Conservation (phyloP, 495 filamentous ascomycete genomes). For the Aspergillus egyptiacus region DNA sequence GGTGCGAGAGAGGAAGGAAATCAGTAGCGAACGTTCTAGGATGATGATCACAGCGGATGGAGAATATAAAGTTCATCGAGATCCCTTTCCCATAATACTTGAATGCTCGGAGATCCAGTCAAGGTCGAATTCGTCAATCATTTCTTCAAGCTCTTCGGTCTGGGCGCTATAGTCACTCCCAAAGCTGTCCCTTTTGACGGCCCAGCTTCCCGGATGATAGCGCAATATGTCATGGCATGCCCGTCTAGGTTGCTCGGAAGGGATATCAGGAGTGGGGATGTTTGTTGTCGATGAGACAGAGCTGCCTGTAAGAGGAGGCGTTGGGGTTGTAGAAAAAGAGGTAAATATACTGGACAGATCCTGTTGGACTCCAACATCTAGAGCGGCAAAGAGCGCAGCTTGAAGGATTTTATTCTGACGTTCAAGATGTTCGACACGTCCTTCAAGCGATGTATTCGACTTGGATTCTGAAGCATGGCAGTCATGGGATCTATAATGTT, state of each 20-base stretch:
- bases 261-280: slow-evolving; percentile 11
- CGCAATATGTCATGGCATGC: not conserved
- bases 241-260: not conserved
- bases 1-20: not conserved
- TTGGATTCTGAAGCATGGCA: slow-evolving; percentile 16
- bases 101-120: slow-evolving; percentile 33
- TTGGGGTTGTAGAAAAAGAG: slow-evolving; percentile 15
- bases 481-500: slow-evolving; percentile 21
- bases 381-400: slow-evolving; percentile 38
- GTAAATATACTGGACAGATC: slow-evolving; percentile 24
- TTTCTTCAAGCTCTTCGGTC: slow-evolving; percentile 31
- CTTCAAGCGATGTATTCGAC: slow-evolving; percentile 25
- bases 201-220: slow-evolving; percentile 33
- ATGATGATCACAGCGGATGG: not conserved
- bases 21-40: not conserved
- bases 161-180: slow-evolving; percentile 20
- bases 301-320: slow-evolving; percentile 13
- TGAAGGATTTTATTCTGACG: slow-evolving; percentile 44
- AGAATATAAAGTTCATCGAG: slow-evolving; percentile 10
- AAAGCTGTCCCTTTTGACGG: slow-evolving; percentile 18
- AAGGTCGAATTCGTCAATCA: slow-evolving; percentile 36
- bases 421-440: slow-evolving; percentile 37
- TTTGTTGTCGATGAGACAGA: slow-evolving; percentile 20
- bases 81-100: not conserved
- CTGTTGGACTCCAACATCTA: slow-evolving; percentile 30